A percentile compares a stretch with the other conserved stretches of the same genome.
phyloP scores from a whole-genome alignment of 208 protist species.

The Acanthamoeba castellanii region DNA sequence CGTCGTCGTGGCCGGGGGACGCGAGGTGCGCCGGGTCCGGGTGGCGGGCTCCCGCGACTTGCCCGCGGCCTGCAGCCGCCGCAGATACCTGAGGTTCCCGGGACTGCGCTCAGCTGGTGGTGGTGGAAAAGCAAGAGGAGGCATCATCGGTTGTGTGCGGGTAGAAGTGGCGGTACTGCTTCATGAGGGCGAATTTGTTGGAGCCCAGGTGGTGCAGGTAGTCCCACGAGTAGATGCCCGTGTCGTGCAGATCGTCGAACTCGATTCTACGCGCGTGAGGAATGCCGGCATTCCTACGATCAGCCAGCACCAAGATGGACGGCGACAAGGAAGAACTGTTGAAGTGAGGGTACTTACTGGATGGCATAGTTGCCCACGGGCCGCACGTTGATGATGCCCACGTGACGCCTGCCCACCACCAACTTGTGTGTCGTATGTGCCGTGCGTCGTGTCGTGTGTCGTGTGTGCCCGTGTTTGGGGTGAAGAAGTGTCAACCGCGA shows the following conservation, averaged over 20 bases:
- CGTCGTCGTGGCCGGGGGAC: too few species aligned
- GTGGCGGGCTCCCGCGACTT: slow-evolving; percentile 2
- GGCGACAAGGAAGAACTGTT: background rate
- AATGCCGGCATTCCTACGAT: background rate
- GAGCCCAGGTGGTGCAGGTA: slow-evolving; percentile 73
- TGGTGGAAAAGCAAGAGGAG: too few species aligned
- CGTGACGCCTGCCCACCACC: slow-evolving; percentile 71
- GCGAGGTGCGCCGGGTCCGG: background rate
- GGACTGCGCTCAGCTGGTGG: background rate
- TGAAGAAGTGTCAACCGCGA: too few species aligned
- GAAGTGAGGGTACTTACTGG: slow-evolving; percentile 63
- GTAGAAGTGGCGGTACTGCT: slow-evolving; percentile 61
- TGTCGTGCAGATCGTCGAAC: slow-evolving; percentile 82
- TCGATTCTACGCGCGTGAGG: slow-evolving; percentile 26
- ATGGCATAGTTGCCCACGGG: slow-evolving; percentile 82
- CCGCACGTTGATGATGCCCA: slow-evolving; percentile 75
- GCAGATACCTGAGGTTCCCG: background rate
- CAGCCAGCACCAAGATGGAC: background rate
- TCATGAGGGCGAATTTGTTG: slow-evolving; percentile 78
- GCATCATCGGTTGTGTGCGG: too few species aligned
- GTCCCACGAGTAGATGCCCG: slow-evolving; percentile 79
- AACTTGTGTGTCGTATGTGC: background rate
- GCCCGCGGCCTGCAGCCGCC: background rate
- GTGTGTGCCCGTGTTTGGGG: too few species aligned
- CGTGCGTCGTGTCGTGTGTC: too few species aligned